These are phyloP conservation scores for Grigorovia humatica DNA, from an alignment of 805 yeast genomes.

Conservation along the genomic window DNA sequence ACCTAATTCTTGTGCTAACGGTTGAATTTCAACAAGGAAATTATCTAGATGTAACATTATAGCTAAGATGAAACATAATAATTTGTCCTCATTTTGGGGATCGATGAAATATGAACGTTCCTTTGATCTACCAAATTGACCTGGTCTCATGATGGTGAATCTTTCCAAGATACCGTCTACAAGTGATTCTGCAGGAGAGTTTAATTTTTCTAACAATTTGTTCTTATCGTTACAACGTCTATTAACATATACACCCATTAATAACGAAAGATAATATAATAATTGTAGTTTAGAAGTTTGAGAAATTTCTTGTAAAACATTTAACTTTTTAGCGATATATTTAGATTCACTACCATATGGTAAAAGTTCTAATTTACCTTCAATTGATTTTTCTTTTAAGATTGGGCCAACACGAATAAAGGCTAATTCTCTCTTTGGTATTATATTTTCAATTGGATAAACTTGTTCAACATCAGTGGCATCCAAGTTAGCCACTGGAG, in stretches of 20 bases:
- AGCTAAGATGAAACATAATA: conserved; percentile 69
- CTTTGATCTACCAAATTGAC: conserved; percentile 62
- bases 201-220: conserved; percentile 48
- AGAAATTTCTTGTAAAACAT: conserved; percentile 32
- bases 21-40: conserved; percentile 64
- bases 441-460: conserved; percentile 62
- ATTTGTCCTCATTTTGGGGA: conserved; percentile 79
- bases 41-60: conserved; percentile 65
- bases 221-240: conserved; percentile 54
- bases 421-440: conserved; percentile 56
- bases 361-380: conserved; percentile 43
- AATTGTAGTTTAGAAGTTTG: conserved; percentile 53
- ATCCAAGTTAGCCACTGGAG: conserved; percentile 63
- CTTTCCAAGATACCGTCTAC: conserved; percentile 62
- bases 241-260: conserved; percentile 70
- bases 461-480: conserved; percentile 80
- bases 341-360: conserved; percentile 49
- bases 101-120: conserved; percentile 72
- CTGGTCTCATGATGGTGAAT: conserved; percentile 58
- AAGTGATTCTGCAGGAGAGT: conserved; percentile 61
- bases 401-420: conserved; percentile 55
- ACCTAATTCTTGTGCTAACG: conserved; percentile 76
- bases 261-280: conserved; percentile 68
- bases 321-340: conserved; percentile 41
- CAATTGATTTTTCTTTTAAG: conserved; percentile 42